Base-by-base conservation (phyloP, 2,329 filamentous ascomycete genomes). In the Ophidiomyces ophidiicola region DNA sequence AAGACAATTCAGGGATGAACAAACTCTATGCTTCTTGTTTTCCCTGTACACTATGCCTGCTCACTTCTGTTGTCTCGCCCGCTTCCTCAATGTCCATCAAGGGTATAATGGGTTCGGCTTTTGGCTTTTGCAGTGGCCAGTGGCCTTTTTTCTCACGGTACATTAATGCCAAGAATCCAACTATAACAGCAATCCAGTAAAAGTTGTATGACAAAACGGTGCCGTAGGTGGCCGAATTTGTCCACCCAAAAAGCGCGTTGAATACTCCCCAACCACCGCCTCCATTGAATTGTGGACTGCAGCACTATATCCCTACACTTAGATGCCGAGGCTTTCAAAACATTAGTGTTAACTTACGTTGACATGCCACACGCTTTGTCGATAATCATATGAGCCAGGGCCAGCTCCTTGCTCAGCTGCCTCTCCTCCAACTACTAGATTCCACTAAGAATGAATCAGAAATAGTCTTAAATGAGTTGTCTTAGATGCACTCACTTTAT, bases 151-250 rank as follows among this genome's bases (percentile, higher is more conserved):
- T 46, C 37, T 48, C 48, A 30, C 45, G 40, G 32, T 48, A 50
- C 8, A 50, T 40, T 24, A 88, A 70, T 23, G 64, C 48, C 10
- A 75, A 44, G 54, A 88, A 82, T 4, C 69, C 70, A 11, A 68
- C 44, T 41, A 86, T 84, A 48, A 84, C 69, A 6, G 66, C 67
- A 36, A 90, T 61, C 86, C 85, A 94, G 65, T 93, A 93, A 11
- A 88, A 43, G 56, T 90, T 92, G 64, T 93, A 93, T 1, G 81
- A 78, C 46, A 93, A 76, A 47, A 93, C 80, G 1, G 82, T 87
- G 36, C 85, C 84, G 51, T 88, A 86, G 1, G 85, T 92, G 4
- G 82, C 86, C 8, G 81, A 84, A 64, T 93, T 93, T 45, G 77
- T 74, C 86, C 86, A 94, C 43, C 86, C 85, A 7, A 93, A 68